Base-by-base conservation (phyloP, 306 rosid species). In the Cucumis cinereus region DNA sequence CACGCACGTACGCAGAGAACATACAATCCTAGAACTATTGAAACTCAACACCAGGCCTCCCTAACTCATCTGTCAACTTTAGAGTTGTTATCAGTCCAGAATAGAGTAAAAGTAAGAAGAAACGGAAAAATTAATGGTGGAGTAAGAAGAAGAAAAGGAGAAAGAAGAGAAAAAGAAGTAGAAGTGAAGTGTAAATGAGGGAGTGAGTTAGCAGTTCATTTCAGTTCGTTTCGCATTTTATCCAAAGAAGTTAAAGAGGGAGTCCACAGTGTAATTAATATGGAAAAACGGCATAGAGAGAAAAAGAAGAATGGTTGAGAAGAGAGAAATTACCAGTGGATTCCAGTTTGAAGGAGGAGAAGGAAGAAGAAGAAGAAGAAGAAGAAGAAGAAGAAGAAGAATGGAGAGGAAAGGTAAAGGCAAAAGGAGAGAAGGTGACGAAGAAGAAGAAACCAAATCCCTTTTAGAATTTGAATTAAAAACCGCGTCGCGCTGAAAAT, bases 261-360 rank as follows among this genome's bases (percentile, higher is more conserved):
- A 24, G 17, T 33, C 26, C 6, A 19, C 73, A 41, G 24, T 20
- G 30, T 40, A 24, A 66, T 8, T 38, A 66, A n/a, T n/a, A n/a
- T n/a, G 2, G 0, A 41, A 61, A 61, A 15, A 61, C 67, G 33
- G 2, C 67, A 38, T 38, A n/a, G 22, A 71, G 60, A 71, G 43
- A 71, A 24, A 69, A 69, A 3, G 13, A 69, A 22, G 4, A 43
- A 69, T 45, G 14, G 40, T 43, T 6, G 36, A 23, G 38, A 69
- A 22, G 14, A 69, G 74, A 71, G 75, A 71, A 71, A 49, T 50
- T 49, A 71, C 76, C 76, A 24, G 76, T 49, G 59, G 43, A 16
- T 49, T 71, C 57, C 11, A 47, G 53, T 8, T 63, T 41, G 33
- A 40, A 67, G 11, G 50, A n/a, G 5, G 40, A 60, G 14, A 17